Conservation (phyloP, 768 basidiomycete genomes). For the Cubamyces sp. region DNA sequence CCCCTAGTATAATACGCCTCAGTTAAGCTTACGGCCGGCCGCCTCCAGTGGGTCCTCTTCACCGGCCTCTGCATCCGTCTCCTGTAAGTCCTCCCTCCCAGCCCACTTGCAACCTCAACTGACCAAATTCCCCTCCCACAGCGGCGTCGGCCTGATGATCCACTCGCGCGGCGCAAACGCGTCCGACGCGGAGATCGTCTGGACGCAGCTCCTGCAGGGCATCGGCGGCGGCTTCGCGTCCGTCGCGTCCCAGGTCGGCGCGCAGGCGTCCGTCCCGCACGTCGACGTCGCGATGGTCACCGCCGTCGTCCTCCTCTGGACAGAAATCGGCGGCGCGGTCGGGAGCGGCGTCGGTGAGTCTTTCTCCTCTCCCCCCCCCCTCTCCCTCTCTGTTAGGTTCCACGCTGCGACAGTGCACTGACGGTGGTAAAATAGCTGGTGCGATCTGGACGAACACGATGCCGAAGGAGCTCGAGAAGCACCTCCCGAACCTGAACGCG, state of each 20-base stretch:
- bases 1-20: not conserved
- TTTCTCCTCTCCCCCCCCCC: slow-evolving; percentile 40
- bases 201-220: slow-evolving; percentile 53
- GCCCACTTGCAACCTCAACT: not conserved
- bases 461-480: slow-evolving; percentile 59
- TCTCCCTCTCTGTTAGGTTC: slow-evolving; percentile 50
- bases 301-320: slow-evolving; percentile 52
- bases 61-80: slow-evolving; percentile 38
- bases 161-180: slow-evolving; percentile 31
- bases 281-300: slow-evolving; percentile 44
- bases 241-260: slow-evolving; percentile 46
- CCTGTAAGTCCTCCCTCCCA: slow-evolving; percentile 21
- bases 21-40: not conserved
- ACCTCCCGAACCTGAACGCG: slow-evolving; percentile 55
- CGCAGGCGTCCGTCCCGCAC: slow-evolving; percentile 55
- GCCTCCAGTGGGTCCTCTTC: slow-evolving; percentile 39
- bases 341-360: slow-evolving; percentile 44
- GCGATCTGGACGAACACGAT: slow-evolving; percentile 69
- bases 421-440: slow-evolving; percentile 45
- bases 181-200: slow-evolving; percentile 42
- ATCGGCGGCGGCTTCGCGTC: slow-evolving; percentile 56
- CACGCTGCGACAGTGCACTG: slow-evolving; percentile 49
- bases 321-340: slow-evolving; percentile 49
- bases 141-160: slow-evolving; percentile 37
- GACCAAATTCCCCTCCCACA: not conserved